Percentiles rank a stretch among this genome's conserved stretches.
Evolutionary conservation across 176 grass and related monocot genomes (phyloP).

Genomic region (Poa pratensis): DNA sequence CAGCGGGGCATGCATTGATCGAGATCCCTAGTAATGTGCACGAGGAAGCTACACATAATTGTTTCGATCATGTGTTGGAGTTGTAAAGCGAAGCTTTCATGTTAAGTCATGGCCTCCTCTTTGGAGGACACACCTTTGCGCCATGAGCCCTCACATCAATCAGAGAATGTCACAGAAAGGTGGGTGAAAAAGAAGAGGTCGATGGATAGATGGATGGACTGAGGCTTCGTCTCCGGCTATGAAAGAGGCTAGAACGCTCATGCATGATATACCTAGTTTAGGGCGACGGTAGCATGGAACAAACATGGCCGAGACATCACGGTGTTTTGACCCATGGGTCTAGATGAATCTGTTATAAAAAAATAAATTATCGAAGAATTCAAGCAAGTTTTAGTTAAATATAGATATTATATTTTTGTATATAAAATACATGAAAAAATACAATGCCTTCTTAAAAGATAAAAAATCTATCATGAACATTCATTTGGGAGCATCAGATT

Average conservation of each 20-base stretch:
- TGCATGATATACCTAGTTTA: conserved; percentile 3
- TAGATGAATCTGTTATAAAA: no score
- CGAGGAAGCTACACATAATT: conserved; percentile 3
- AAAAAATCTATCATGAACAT: no score
- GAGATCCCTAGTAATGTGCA: conserved; percentile 3
- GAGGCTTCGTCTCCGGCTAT: conserved; percentile 5
- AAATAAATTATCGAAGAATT: no score
- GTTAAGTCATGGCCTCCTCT: conserved; percentile 66
- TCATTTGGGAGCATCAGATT: no score
- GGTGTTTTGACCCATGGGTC: no score
- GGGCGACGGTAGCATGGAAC: not conserved
- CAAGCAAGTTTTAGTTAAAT: no score
- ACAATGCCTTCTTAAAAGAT: no score
- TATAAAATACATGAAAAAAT: no score
- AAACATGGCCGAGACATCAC: no score
- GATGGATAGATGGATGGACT: not conserved
- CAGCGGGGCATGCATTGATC: conserved; percentile 26
- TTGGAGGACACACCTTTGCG: conserved; percentile 55
- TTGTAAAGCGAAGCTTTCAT: conserved; percentile 51
- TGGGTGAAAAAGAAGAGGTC: not conserved
- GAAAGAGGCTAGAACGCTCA: conserved; percentile 33
- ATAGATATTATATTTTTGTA: no score
- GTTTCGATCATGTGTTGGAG: conserved; percentile 17
- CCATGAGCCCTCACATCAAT: conserved; percentile 52
- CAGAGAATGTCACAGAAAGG: conserved; percentile 58